phyloP scores from a whole-genome alignment of 2,329 filamentous ascomycete species.

The Fusarium sp. region DNA sequence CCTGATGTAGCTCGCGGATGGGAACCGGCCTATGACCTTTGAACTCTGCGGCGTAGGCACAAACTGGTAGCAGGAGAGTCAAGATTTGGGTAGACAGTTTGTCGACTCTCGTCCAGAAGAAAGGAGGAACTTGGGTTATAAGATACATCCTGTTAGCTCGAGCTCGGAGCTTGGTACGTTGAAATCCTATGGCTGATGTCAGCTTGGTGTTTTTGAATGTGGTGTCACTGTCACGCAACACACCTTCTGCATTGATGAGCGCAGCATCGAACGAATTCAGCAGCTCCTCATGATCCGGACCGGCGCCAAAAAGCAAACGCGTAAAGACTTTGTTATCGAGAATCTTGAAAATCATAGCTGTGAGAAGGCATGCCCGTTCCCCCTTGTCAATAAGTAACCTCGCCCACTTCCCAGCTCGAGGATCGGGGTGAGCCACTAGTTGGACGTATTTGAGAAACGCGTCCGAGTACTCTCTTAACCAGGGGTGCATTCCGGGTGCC shows the following conservation, averaged over 20 bases:
- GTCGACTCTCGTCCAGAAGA: slow-evolving; percentile 49
- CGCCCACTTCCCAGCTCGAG: slow-evolving; percentile 42
- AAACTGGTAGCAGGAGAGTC: slow-evolving; percentile 40
- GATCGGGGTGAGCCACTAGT: slow-evolving; percentile 44
- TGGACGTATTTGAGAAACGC: slow-evolving; percentile 41
- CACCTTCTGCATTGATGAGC: slow-evolving; percentile 44
- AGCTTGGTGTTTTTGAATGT: background rate
- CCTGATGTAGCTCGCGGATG: slow-evolving; percentile 32
- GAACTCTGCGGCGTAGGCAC: slow-evolving; percentile 30
- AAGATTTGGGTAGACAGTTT: slow-evolving; percentile 37
- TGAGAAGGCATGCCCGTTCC: slow-evolving; percentile 41
- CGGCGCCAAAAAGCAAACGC: slow-evolving; percentile 46
- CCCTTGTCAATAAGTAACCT: slow-evolving; percentile 36
- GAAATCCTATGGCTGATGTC: slow-evolving; percentile 41
- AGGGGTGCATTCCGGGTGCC: slow-evolving; percentile 32
- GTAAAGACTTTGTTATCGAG: slow-evolving; percentile 43
- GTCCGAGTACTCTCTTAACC: slow-evolving; percentile 33
- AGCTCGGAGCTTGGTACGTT: slow-evolving; percentile 41
- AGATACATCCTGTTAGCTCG: slow-evolving; percentile 42
- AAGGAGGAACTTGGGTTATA: slow-evolving; percentile 36
- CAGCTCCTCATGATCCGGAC: slow-evolving; percentile 33
- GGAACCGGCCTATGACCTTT: slow-evolving; percentile 11
- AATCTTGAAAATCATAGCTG: slow-evolving; percentile 44
- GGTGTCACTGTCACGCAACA: slow-evolving; percentile 7
- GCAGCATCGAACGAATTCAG: slow-evolving; percentile 39